phyloP scores from a whole-genome alignment of 2,329 filamentous ascomycete genomes.

The Microsporum ferrugineum region DNA sequence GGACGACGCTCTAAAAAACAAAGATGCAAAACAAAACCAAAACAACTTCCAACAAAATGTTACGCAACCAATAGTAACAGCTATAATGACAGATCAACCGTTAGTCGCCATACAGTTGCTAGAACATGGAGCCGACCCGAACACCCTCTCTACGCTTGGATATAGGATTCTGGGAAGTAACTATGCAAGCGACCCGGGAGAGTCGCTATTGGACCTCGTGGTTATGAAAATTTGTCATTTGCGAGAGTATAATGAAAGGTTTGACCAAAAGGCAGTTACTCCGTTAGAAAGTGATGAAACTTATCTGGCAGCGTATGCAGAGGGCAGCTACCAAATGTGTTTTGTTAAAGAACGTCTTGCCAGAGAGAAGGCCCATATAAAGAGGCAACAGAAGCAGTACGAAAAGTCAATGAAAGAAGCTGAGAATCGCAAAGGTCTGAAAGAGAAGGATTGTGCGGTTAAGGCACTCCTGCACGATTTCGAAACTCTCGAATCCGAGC shows the following conservation, averaged over 20 bases:
- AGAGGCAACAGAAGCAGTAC: not conserved
- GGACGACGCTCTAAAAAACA: not conserved
- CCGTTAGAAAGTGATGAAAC: conserved; percentile 4
- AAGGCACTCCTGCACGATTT: not conserved
- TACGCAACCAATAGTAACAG: conserved; percentile 50
- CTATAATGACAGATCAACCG: conserved; percentile 43
- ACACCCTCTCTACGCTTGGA: conserved; percentile 41
- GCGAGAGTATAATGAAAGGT: not conserved
- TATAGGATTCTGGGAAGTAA: conserved; percentile 15
- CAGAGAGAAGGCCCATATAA: not conserved
- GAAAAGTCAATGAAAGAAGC: not conserved
- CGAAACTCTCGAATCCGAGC: conserved; percentile 38
- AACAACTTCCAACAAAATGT: not conserved
- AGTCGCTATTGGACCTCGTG: conserved; percentile 9
- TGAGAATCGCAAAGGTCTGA: not conserved
- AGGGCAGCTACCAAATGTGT: not conserved
- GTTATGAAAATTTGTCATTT: not conserved
- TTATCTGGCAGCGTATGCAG: conserved; percentile 3
- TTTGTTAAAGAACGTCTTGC: not conserved
- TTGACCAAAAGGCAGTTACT: not conserved
- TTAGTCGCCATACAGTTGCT: conserved; percentile 49
- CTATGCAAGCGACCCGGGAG: not conserved
- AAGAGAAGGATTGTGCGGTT: not conserved
- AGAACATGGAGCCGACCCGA: conserved; percentile 53
- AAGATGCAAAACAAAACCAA: not conserved